Percentiles rank a stretch among this genome's conserved stretches.
These are phyloP conservation scores for Jaapia argillacea DNA, from an alignment of 768 basidiomycete species.

Conservation along the genomic window DNA sequence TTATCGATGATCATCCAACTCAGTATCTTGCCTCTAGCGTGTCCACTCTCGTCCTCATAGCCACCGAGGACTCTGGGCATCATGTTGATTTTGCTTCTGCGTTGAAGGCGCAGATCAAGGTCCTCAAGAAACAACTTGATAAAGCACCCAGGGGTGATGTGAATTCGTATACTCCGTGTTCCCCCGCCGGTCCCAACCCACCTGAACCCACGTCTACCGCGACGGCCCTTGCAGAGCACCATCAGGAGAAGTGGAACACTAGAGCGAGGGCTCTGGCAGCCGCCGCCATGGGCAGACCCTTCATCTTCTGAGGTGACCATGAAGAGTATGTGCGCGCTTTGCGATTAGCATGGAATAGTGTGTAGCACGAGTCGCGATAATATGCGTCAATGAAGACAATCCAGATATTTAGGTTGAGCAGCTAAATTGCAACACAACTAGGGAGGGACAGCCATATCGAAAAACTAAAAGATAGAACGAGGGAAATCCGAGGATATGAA, in stretches of 20 bases:
- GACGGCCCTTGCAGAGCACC: not conserved
- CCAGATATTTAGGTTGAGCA: too few relatives aligned
- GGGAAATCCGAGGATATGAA: conserved; percentile 1
- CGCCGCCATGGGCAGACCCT: conserved; percentile 8
- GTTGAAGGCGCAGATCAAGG: conserved; percentile 49
- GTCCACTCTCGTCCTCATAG: conserved; percentile 60
- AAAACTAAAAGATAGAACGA: conserved; percentile 3
- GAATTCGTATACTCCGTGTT: not conserved
- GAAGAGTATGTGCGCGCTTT: too few relatives aligned
- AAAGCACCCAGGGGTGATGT: conserved; percentile 14
- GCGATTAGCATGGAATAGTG: too few relatives aligned
- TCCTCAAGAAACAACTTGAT: conserved; percentile 58
- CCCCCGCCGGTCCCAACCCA: not conserved
- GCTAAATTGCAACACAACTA: too few relatives aligned
- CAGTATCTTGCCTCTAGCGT: conserved; percentile 33
- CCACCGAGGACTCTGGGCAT: conserved; percentile 33
- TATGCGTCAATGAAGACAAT: too few relatives aligned
- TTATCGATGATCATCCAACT: not conserved
- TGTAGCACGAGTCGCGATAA: too few relatives aligned
- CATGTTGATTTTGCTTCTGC: conserved; percentile 39
- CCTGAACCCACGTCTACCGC: conserved; percentile 3
- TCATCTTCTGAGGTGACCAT: conserved; percentile 8
- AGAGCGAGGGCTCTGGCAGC: conserved; percentile 10
- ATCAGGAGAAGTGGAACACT: not conserved
- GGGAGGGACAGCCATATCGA: too few relatives aligned